Base-by-base conservation (phyloP, 164 flowering plant species). In the Tetracentron sinense region DNA sequence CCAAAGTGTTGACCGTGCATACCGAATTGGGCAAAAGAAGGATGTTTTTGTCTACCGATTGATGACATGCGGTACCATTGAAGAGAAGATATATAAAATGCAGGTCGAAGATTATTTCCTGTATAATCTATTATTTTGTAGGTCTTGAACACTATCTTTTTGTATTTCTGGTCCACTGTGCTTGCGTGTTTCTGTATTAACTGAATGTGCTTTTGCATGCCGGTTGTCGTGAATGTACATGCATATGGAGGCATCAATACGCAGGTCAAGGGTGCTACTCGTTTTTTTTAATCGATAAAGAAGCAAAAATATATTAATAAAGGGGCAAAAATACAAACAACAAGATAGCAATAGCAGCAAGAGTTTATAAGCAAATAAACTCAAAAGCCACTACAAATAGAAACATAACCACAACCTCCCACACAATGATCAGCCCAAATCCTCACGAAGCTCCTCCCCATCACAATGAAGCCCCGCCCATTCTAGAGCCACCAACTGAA, bases 1-100 rank as follows among this genome's bases (percentile, higher is more conserved):
- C 72, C 99, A 95, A 79, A 90, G 99, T 83, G 99, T 95, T 55
- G 99, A 95, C 56, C 97, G 98, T 69, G 99, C 97, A 59, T 95
- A 95, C 61, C 84, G 98, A 25, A 92, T 95, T 74, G 99, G 99
- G 68, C 99, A 95, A 72, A 83, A 64, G 75, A 95, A 95, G 75
- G 98, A 95, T 81, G 99, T 95, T n/a, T 10, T 95, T 52, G 99
- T 95, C 4, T 95, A 95, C 44, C 83, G 99, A 66, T 74, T 95
- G 63, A 95, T 95, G 98, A 92, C 99, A 14, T 87, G 92, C 69
- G 89, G 92, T 49, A 95, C 99, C 42, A 90, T 95, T 72, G 99
- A 95, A 77, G 99, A 95, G 65, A 95, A 95, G 74, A 95, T 92
- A 23, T 92, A 95, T 33, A 81, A 85, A 71, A 92, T 83, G 81